Base-by-base conservation (phyloP, 345 rosid species). In the Bruguiera gymnorhiza region DNA sequence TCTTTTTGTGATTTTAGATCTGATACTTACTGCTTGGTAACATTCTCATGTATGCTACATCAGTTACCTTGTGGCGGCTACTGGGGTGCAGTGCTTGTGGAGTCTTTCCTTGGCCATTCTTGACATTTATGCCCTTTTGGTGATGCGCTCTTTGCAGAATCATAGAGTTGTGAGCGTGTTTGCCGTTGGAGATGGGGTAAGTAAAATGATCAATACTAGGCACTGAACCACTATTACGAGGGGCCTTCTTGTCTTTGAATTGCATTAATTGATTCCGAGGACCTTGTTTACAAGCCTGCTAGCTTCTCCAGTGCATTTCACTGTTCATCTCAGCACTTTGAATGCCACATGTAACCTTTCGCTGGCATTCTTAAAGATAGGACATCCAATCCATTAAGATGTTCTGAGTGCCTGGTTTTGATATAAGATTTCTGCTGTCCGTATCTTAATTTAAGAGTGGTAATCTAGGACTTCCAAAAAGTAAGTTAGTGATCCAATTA, bases 21-120 rank as follows among this genome's bases (percentile, higher is more conserved):
- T 63, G 36, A 32, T 62, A 20, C 39, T 57, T 20, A 10, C 51
- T 67, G 50, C 54, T 65, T 48, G 50, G 46, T 70, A 62, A 67
- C 81, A 50, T 63, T 72, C 63, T 75, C 24, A 52, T 72, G 29
- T 77, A 52, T 80, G 75, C 72, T 73, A 54, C 69, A 67, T 76
- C 92, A 89, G 96, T 84, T 86, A 83, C 76, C 92, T 87, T 64
- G 96, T 89, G 72, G 92, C 89, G 8, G 92, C 92, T 71, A 67
- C 95, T 71, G 89, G 88, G 67, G 83, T 89, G 81, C 95, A 89
- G 80, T 83, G 83, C 69, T 62, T 85, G 71, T 89, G 95, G 95
- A 89, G 95, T 78, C 77, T 89, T 59, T 78, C 76, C 10, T 75
- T 89, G 46, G 91, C 89, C 23, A 67, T 83, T 56, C 72, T 79